Percentiles rank a stretch among this genome's conserved stretches.
These are phyloP conservation scores for Aspergillus tanneri DNA, from an alignment of 2,329 filamentous ascomycete species.

Conservation along the genomic window DNA sequence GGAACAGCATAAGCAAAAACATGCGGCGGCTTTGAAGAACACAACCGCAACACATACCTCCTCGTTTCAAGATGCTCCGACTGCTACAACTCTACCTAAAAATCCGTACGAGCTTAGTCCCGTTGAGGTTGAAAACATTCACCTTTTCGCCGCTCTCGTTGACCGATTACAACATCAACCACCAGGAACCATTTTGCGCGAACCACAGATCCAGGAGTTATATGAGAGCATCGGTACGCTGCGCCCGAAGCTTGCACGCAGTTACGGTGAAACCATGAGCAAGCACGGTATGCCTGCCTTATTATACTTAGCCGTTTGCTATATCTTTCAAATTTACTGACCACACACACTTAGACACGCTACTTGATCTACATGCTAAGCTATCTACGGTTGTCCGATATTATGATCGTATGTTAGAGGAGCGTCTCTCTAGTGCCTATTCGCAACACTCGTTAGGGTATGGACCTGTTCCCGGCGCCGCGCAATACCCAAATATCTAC, in stretches of 20 bases:
- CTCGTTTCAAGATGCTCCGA: slow-evolving; percentile 50
- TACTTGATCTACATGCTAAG: slow-evolving; percentile 92
- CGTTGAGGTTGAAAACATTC: slow-evolving; percentile 96
- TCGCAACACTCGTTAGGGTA: slow-evolving; percentile 74
- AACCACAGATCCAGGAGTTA: slow-evolving; percentile 95
- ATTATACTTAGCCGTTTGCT: neutral
- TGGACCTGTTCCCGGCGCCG: slow-evolving; percentile 43
- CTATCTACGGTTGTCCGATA: slow-evolving; percentile 94
- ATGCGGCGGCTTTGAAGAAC: slow-evolving; percentile 78
- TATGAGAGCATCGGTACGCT: slow-evolving; percentile 96
- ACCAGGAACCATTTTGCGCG: slow-evolving; percentile 90
- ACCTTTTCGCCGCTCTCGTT: slow-evolving; percentile 88
- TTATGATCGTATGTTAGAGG: slow-evolving; percentile 97
- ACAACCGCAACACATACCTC: slow-evolving; percentile 61
- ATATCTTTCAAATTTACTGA: slow-evolving; percentile 19
- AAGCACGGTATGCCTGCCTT: slow-evolving; percentile 72
- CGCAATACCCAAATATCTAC: slow-evolving; percentile 63
- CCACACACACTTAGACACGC: slow-evolving; percentile 62
- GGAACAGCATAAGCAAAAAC: slow-evolving; percentile 95
- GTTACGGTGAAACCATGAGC: slow-evolving; percentile 99
- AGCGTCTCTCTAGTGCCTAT: slow-evolving; percentile 89
- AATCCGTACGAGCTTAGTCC: slow-evolving; percentile 93
- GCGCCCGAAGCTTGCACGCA: slow-evolving; percentile 87
- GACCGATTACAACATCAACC: slow-evolving; percentile 93
- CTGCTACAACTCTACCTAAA: slow-evolving; percentile 63